Evolutionary conservation across 1,284 basidiomycete species (phyloP), one percentile per base, ranked within the genome.

Genomic region (Ustilago shanxiensis): DNA sequence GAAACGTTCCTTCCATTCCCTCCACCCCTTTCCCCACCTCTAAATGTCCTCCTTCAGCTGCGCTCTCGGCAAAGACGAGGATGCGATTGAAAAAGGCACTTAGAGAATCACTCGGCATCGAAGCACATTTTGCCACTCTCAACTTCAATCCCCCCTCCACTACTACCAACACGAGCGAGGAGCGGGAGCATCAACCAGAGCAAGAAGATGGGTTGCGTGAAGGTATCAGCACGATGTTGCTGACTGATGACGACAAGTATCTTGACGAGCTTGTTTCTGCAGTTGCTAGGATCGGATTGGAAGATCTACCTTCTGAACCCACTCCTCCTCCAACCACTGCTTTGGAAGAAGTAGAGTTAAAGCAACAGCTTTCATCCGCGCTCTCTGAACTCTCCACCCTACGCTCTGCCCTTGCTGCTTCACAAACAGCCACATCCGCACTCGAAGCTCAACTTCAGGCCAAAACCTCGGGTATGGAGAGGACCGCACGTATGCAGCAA

Each of bases 251-350:
- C 29, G 72, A 75, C 24, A 16, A 54, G n/a, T 65, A 66, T 28
- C 47, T 75, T 3, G 72, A 75, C 45, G 72, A 71, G 44, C 26
- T 75, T 9, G 71, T 73, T 13, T 61, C 55, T 20, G 71, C 65
- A 0, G 71, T 73, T n/a, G 71, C 66, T 3, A 55, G 66, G 20
- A 68, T 73, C 20, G 58, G 61, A 5, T 31, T 73, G 49, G 61
- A 73, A 18, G 70, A 72, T 52, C 3, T 70, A 28, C 29, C 39
- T n/a, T 31, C 58, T 9, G 54, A 71, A 22, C 14, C 31, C 31
- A 33, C 31, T 7, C 31, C 31, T 33, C 31, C 7, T 33, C 11
- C 31, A 33, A 33, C 31, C 31, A n/a, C n/a, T n/a, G n/a, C n/a
- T n/a, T n/a, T n/a, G n/a, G n/a, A n/a, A n/a, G n/a, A n/a, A 11